phyloP scores from a whole-genome alignment of 345 rosid species.

The Anastatica hierochuntica region DNA sequence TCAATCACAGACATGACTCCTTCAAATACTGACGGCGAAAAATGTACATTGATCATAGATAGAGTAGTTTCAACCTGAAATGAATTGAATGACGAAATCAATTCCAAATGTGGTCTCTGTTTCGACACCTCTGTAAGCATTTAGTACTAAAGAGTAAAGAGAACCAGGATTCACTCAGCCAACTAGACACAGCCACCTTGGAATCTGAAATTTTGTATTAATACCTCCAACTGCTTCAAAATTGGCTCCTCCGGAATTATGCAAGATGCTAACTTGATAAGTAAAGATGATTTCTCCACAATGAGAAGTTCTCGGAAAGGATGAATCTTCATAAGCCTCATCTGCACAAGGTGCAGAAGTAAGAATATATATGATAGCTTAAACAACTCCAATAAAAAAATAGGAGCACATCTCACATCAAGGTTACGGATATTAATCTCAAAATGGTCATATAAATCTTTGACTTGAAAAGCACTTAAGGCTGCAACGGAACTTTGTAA shows the following conservation, averaged over 20 bases:
- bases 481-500: slow-evolving; percentile 24
- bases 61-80: slow-evolving; percentile 54
- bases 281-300: slow-evolving; percentile 50
- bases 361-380: slow-evolving; percentile 7
- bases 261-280: slow-evolving; percentile 39
- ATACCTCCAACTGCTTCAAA: slow-evolving; percentile 73
- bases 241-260: slow-evolving; percentile 54
- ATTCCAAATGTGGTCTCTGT: background rate
- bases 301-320: slow-evolving; percentile 31
- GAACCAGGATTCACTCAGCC: slow-evolving; percentile 5
- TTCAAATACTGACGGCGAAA: slow-evolving; percentile 45
- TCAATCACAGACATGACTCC: slow-evolving; percentile 44
- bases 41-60: slow-evolving; percentile 35
- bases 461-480: slow-evolving; percentile 29
- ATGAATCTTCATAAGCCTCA: slow-evolving; percentile 33
- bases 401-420: slow-evolving; percentile 39
- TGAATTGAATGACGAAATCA: slow-evolving; percentile 6
- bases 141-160: background rate
- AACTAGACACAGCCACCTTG: slow-evolving; percentile 3
- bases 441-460: slow-evolving; percentile 49
- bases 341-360: slow-evolving; percentile 38
- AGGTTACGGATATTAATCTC: slow-evolving; percentile 43
- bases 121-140: background rate
- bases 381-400: slow-evolving; percentile 2
- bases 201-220: slow-evolving; percentile 10